Conservation (phyloP, 1,284 basidiomycete genomes). For the Neonothopanus nambi region DNA sequence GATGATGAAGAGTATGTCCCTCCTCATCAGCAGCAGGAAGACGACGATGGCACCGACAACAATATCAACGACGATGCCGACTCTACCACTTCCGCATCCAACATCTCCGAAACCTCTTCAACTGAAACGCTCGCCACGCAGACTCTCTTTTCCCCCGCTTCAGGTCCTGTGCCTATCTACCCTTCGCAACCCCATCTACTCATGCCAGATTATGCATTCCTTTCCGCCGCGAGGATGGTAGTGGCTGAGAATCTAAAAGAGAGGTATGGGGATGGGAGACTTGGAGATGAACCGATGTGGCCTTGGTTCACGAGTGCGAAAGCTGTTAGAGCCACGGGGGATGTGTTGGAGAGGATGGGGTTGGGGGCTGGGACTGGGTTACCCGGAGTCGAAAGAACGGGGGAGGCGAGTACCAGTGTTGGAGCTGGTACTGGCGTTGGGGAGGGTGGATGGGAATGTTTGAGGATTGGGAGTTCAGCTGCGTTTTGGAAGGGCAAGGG, state of each 20-base stretch:
- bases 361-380: not conserved
- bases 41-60: conserved; percentile 4
- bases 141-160: conserved; percentile 13
- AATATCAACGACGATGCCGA: conserved; percentile 1
- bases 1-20: conserved; percentile 12
- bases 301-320: conserved; percentile 15
- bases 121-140: no score
- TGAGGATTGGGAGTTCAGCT: conserved; percentile 46
- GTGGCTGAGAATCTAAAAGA: conserved; percentile 35
- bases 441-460: conserved; percentile 27
- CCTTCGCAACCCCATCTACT: conserved; percentile 29
- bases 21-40: not conserved
- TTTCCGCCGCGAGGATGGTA: conserved; percentile 34
- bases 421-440: not conserved
- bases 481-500: conserved; percentile 38
- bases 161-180: conserved; percentile 12
- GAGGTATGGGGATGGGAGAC: conserved; percentile 14
- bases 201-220: conserved; percentile 32
- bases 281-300: conserved; percentile 7
- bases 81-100: not conserved
- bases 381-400: not conserved
- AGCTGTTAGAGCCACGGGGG: conserved; percentile 8
- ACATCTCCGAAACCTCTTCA: conserved; percentile 17
- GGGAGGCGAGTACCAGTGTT: not conserved
- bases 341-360: conserved; percentile 8